Percentiles rank a stretch among this genome's conserved stretches.
These are phyloP conservation scores for Blastobotrys chiropterorum DNA, from an alignment of 805 yeast genomes.

Conservation along the genomic window DNA sequence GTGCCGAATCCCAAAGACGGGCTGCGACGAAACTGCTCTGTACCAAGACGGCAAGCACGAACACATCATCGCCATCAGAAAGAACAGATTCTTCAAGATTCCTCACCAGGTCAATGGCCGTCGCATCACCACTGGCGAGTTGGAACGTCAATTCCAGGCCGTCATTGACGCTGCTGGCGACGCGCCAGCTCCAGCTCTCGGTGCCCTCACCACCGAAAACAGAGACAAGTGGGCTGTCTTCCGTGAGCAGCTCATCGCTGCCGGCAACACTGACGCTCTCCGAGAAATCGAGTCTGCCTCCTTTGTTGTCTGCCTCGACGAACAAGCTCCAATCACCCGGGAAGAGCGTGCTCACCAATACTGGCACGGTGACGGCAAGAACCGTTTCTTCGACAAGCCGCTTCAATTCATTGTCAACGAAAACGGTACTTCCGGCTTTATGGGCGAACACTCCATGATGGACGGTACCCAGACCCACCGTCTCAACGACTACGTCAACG, in stretches of 20 bases:
- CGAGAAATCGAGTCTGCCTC: constrained; percentile 70
- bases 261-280: constrained; percentile 51
- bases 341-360: constrained; percentile 77
- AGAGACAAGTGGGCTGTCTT: constrained; percentile 73
- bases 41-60: constrained; percentile 47
- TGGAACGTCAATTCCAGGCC: constrained; percentile 47
- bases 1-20: constrained; percentile 48
- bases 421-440: constrained; percentile 84
- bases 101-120: constrained; percentile 33
- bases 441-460: constrained; percentile 97
- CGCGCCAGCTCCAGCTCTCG: constrained; percentile 52
- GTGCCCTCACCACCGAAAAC: constrained; percentile 74
- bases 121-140: constrained; percentile 33
- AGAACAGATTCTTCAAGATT: constrained; percentile 77
- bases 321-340: constrained; percentile 60
- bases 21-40: constrained; percentile 54
- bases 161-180: constrained; percentile 42
- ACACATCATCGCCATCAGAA: constrained; percentile 64
- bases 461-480: constrained; percentile 95
- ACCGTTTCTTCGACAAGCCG: constrained; percentile 90
- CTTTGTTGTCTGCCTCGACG: constrained; percentile 76
- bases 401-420: constrained; percentile 73
- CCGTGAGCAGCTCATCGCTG: constrained; percentile 48
- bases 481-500: constrained; percentile 69
- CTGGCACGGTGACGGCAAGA: constrained; percentile 95